Evolutionary conservation across 192 early-diverging fungal genomes (phyloP).

Genomic region (Entomortierella beljakovae): DNA sequence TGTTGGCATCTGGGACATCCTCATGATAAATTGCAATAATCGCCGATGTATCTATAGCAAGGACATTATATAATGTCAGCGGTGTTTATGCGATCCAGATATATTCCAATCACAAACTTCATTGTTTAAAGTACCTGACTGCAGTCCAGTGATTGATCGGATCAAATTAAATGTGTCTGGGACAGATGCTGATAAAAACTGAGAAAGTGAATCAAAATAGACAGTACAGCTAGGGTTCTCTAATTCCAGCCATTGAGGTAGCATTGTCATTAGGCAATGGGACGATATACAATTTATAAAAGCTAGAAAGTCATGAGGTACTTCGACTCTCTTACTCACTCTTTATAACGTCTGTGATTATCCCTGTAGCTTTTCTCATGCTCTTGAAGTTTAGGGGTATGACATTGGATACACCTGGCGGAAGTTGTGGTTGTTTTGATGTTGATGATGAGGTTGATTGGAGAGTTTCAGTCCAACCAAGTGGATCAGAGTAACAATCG

Average conservation of each 20-base stretch:
- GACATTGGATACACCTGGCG: background rate
- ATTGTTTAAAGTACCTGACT: conserved; percentile 24
- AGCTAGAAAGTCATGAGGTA: no score
- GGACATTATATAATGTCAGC: background rate
- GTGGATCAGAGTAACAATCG: conserved; percentile 43
- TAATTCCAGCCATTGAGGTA: no score
- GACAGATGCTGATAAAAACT: conserved; percentile 33
- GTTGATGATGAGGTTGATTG: background rate
- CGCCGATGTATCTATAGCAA: conserved; percentile 16
- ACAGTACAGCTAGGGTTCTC: conserved; percentile 24
- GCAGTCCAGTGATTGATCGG: conserved; percentile 32
- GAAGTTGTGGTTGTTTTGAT: background rate
- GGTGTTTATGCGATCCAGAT: background rate
- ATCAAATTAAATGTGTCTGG: conserved; percentile 50
- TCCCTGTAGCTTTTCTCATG: conserved; percentile 14
- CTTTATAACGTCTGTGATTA: conserved; percentile 15
- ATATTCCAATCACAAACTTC: no score
- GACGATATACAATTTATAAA: no score
- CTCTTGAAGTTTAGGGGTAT: conserved; percentile 4
- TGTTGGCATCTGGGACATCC: conserved; percentile 51
- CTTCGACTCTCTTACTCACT: conserved; percentile 11
- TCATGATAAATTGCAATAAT: conserved; percentile 55
- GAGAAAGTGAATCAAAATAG: conserved; percentile 46
- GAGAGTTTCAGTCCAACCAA: conserved; percentile 31
- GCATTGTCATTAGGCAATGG: no score